Base-by-base conservation (phyloP, 2,329 filamentous ascomycete genomes). In the Cladosporium austrohemisphaericum region DNA sequence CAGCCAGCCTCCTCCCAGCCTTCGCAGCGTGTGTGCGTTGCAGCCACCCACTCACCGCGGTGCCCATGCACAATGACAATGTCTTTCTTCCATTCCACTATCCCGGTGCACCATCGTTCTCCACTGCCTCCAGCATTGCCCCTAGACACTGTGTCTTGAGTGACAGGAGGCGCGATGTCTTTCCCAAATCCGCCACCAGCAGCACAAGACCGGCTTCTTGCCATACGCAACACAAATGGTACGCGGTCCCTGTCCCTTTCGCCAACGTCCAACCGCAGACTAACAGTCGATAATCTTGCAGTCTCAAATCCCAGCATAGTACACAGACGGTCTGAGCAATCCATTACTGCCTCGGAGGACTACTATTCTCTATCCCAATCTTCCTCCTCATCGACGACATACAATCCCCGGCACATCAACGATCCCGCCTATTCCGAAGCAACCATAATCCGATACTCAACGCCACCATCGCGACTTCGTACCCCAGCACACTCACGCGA, bases 261-360 rank as follows among this genome's bases (percentile, higher is more conserved):
- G 13, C 25, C 25, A 26, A 19, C n/a, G 19, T 31, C 29, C 16
- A 28, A 20, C n/a, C 33, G 19, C 16, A 18, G 16, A 47, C 44
- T 47, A 31, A 47, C 33, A 31, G 13, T 19, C 11, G 16, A 19
- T 14, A 46, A 41, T 35, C 25, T 41, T 18, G 22, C 51, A 61
- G 60, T 64, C 36, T 64, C 61, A 41, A 60, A 57, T 26, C 62
- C 62, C 22, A 62, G 57, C 31, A 50, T 65, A 50, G 51, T 66
- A 18, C 60, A 61, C 52, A 52, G 51, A 40, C 58, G 58, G n/a
- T 76, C 73, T 3, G 66, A 71, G 54, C 72, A 72, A 54, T 74
- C 71, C 56, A 67, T 76, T 53, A 68, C 72, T 32, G 74, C 71
- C 19, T 74, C 71, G 16, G 72, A 76, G 59, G 72, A 75, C 60